Conservation (phyloP, 176 grass and related monocot genomes). For the barley (Hordeum vulgare) region MorexV3_pseudomolecules_assembly NC_058519.1:93044561-93045060, state of each 20-base stretch:
- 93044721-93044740: slow-evolving; percentile 36
- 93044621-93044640: slow-evolving; percentile 92
- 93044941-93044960: slow-evolving; percentile 81
- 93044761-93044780: slow-evolving; percentile 20
- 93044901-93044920: slow-evolving; percentile 53
- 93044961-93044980: slow-evolving; percentile 75
- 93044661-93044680: slow-evolving; percentile 57
- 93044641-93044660: slow-evolving; percentile 76
- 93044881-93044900: slow-evolving; percentile 95
- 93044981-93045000: slow-evolving; percentile 77
- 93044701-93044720: slow-evolving; percentile 94
- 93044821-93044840: slow-evolving; percentile 68
- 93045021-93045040: slow-evolving; percentile 91
- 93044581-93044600: slow-evolving; percentile 62
- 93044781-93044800: slow-evolving; percentile 64
- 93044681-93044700: slow-evolving; percentile 71
- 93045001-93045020: slow-evolving; percentile 92
- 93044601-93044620: slow-evolving; percentile 84
- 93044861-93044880: slow-evolving; percentile 88
- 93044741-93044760: slow-evolving; percentile 20
- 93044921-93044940: slow-evolving; percentile 77
- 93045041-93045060: slow-evolving; percentile 77
- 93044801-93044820: slow-evolving; percentile 71
- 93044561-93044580: slow-evolving; percentile 91
- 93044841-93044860: slow-evolving; percentile 78